Evolutionary conservation across 2,329 filamentous ascomycete genomes (phyloP).

Genomic region (Monilinia aucupariae): DNA sequence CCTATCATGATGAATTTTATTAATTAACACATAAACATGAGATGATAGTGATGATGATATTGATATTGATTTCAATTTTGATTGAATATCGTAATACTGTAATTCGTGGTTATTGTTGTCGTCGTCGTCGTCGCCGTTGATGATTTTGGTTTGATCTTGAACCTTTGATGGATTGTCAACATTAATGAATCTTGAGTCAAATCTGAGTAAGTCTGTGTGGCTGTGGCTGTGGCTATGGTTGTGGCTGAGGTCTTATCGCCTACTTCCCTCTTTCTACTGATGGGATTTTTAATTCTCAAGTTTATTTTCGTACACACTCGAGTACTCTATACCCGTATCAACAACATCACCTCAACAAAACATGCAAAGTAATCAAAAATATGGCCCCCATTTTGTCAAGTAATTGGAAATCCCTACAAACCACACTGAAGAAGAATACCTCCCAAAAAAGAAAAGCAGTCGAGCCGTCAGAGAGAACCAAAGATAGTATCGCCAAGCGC

Average conservation of each 20-base stretch:
- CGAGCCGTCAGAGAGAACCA: conserved; percentile 31
- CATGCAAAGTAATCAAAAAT: not conserved
- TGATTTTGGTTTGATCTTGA: too few species aligned
- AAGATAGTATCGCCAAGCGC: conserved; percentile 34
- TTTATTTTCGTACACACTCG: too few species aligned
- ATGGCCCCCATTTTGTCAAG: conserved; percentile 47
- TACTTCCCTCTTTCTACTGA: too few species aligned
- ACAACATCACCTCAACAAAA: not conserved
- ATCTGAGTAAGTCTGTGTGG: too few species aligned
- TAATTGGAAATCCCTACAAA: conserved; percentile 77
- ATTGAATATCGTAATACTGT: not conserved
- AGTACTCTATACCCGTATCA: too few species aligned
- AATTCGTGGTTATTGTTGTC: not conserved
- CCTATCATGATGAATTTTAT: conserved; percentile 47
- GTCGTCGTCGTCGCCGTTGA: too few species aligned
- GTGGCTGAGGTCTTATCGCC: too few species aligned
- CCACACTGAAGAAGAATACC: conserved; percentile 45
- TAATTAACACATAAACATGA: not conserved
- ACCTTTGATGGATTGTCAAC: not conserved
- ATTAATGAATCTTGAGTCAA: too few species aligned
- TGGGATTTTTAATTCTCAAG: too few species aligned
- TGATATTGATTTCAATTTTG: conserved; percentile 23
- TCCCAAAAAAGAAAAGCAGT: conserved; percentile 30
- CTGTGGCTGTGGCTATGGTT: too few species aligned
- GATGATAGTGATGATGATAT: not conserved